A percentile compares a stretch with the other conserved stretches of the same genome.
phyloP scores from a whole-genome alignment of 208 protist genomes.

The Balamuthia mandrillaris region DNA sequence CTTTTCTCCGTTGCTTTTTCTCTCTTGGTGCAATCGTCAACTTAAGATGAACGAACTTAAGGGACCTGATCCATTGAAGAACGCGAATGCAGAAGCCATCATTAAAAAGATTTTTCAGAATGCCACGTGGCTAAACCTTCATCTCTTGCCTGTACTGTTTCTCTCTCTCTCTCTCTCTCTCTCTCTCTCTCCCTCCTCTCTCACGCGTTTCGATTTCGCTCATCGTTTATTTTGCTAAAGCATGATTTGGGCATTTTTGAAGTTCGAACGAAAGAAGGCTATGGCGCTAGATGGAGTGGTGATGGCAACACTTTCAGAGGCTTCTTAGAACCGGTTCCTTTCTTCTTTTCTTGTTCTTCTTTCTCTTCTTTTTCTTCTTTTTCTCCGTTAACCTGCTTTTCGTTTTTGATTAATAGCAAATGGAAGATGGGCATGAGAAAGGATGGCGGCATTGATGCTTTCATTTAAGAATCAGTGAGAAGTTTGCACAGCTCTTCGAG shows the following conservation, averaged over 20 bases:
- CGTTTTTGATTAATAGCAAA: not conserved
- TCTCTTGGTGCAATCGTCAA: not conserved
- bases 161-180: not conserved
- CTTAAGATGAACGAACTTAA: not conserved
- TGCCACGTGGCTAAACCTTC: constrained; percentile 13
- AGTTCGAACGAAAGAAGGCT: constrained; percentile 17
- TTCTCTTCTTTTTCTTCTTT: not conserved
- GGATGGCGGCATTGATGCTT: no score
- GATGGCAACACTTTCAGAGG: not conserved
- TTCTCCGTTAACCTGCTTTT: not conserved
- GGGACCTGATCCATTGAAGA: constrained; percentile 11
- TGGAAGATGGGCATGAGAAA: no score
- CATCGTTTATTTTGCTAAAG: not conserved
- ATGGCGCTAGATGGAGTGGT: not conserved
- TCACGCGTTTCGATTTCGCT: no score
- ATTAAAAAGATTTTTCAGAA: constrained; percentile 7
- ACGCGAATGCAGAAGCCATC: not conserved
- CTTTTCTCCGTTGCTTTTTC: not conserved
- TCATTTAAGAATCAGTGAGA: no score
- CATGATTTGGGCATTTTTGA: not conserved
- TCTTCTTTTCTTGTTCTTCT: not conserved
- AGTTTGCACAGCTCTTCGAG: not conserved
- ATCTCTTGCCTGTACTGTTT: not conserved
- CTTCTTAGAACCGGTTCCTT: constrained; percentile 17
- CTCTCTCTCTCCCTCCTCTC: no score